Conservation (phyloP, 2,329 filamentous ascomycete genomes). For the Pseudonectria foliicola region DNA sequence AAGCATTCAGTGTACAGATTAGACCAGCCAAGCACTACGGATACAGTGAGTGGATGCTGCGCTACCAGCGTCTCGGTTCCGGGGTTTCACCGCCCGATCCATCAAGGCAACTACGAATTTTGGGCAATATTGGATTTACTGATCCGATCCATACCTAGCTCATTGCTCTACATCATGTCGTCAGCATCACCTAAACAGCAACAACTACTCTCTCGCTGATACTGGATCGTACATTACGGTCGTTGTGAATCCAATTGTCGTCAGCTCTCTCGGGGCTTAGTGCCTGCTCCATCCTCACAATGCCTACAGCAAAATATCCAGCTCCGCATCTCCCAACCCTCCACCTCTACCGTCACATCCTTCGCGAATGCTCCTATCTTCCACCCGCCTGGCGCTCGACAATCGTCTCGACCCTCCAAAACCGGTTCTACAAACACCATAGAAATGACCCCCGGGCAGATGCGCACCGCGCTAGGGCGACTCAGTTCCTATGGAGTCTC, state of each 20-base stretch:
- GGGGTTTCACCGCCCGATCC: too few species aligned
- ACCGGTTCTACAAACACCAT: constrained; percentile 38
- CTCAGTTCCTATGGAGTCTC: constrained; percentile 38
- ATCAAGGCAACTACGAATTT: too few species aligned
- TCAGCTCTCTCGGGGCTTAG: background rate
- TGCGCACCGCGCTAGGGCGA: constrained; percentile 33
- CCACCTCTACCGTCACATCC: constrained; percentile 50
- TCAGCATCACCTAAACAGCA: background rate
- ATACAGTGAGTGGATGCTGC: too few species aligned
- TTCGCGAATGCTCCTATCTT: constrained; percentile 55
- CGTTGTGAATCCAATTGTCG: too few species aligned
- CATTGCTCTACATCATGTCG: too few species aligned
- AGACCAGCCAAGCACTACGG: too few species aligned
- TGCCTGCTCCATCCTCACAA: constrained; percentile 5
- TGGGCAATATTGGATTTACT: too few species aligned
- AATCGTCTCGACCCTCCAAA: constrained; percentile 35
- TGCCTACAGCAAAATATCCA: constrained; percentile 21
- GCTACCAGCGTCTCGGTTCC: too few species aligned
- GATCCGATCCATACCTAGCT: too few species aligned
- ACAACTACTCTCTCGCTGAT: background rate
- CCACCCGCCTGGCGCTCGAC: constrained; percentile 42
- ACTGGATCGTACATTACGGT: too few species aligned
- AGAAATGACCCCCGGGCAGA: constrained; percentile 20
- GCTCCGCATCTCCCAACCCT: constrained; percentile 19
- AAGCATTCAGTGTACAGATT: too few species aligned